Conservation (phyloP, 163 green algal species). For the Scenedesmus sp. region DNA sequence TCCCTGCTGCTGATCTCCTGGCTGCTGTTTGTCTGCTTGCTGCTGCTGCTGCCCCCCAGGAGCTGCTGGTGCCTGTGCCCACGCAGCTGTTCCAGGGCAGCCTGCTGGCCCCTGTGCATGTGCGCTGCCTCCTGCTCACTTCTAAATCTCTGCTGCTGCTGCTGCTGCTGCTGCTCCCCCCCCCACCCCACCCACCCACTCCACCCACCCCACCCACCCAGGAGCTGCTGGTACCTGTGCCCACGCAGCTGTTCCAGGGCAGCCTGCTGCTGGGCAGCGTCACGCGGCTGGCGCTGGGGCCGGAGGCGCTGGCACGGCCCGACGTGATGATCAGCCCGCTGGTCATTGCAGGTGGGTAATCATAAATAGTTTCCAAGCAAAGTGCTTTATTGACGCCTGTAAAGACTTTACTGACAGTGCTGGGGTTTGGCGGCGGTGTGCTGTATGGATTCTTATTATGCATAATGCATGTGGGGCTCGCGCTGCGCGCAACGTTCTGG, state of each 20-base stretch:
- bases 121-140: neutral
- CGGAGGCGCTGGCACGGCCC: constrained; percentile 50
- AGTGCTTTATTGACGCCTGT: too few species aligned
- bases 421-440: too few species aligned
- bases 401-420: too few species aligned
- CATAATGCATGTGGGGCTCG: too few species aligned
- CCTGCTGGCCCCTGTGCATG: constrained; percentile 64
- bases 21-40: neutral
- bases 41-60: neutral
- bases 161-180: neutral
- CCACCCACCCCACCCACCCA: neutral
- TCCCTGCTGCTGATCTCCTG: neutral
- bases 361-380: neutral
- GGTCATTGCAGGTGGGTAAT: constrained; percentile 60
- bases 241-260: constrained; percentile 80
- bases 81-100: constrained; percentile 82
- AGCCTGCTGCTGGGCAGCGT: constrained; percentile 87
- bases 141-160: too few species aligned
- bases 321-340: constrained; percentile 74
- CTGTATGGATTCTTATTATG: too few species aligned
- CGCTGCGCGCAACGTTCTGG: too few species aligned
- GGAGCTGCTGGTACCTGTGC: constrained; percentile 82
- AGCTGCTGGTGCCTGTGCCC: constrained; percentile 69
- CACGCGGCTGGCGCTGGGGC: constrained; percentile 64
- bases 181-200: neutral